Evolutionary conservation across 495 filamentous ascomycete species (phyloP).

Genomic region (Lasiosphaeria ovina): DNA sequence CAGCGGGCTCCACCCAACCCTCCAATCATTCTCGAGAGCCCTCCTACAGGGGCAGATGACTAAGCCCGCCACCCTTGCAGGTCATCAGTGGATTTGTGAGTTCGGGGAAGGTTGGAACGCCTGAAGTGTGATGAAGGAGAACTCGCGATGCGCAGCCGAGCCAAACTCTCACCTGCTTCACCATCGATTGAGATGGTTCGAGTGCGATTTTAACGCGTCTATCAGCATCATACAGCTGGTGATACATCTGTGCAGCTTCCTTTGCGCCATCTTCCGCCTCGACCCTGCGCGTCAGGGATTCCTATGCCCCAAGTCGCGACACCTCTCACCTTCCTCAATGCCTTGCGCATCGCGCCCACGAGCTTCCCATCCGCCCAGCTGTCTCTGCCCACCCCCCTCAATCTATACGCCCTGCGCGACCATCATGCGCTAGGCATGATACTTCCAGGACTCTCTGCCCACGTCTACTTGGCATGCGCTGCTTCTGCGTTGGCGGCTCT

Average conservation of each 20-base stretch:
- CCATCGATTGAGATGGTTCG: slow-evolving; percentile 1
- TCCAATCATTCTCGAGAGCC: background rate
- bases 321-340: slow-evolving; percentile 7
- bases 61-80: slow-evolving; percentile 6
- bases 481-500: slow-evolving; percentile 17
- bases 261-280: slow-evolving; percentile 5
- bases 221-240: background rate
- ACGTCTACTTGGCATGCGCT: slow-evolving; percentile 21
- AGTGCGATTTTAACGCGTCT: slow-evolving; percentile 18
- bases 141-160: slow-evolving; percentile 9
- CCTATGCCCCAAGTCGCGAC: slow-evolving; percentile 7
- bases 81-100: background rate
- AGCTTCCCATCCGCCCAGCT: background rate
- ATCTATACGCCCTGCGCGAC: background rate
- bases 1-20: background rate
- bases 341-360: slow-evolving; percentile 16
- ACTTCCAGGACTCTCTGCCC: background rate
- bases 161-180: slow-evolving; percentile 3
- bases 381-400: background rate
- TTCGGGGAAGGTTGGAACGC: slow-evolving; percentile 1
- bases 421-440: slow-evolving; percentile 26
- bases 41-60: background rate
- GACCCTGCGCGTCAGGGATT: slow-evolving; percentile 12
- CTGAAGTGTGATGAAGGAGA: slow-evolving; percentile 7
- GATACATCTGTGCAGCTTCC: background rate